Percentiles rank a stretch among this genome's conserved stretches.
Conservation (phyloP, 2,329 filamentous ascomycete species). For the Trichoderma sp. region DNA sequence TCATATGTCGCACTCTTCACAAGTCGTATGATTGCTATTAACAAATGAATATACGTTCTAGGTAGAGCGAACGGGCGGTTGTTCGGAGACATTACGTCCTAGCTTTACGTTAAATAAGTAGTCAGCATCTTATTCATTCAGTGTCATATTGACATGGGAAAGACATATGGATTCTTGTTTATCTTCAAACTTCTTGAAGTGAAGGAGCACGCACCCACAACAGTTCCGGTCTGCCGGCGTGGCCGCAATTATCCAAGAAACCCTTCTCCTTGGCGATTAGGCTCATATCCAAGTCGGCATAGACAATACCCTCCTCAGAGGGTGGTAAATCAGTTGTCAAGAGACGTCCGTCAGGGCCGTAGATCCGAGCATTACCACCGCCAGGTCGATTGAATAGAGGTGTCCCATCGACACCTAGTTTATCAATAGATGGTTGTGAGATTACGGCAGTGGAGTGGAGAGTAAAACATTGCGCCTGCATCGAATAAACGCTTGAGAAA, state of each 20-base stretch:
- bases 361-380: constrained; percentile 4
- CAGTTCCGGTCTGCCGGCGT: background rate
- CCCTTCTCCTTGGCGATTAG: background rate
- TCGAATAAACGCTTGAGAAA: constrained; percentile 9
- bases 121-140: background rate
- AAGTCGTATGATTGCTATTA: no score
- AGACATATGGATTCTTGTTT: no score
- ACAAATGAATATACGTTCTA: background rate
- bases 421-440: background rate
- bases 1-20: no score
- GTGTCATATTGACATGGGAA: background rate
- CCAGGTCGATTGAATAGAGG: constrained; percentile 1
- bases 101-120: background rate
- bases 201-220: background rate
- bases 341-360: constrained; percentile 4
- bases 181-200: background rate
- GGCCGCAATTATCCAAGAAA: background rate
- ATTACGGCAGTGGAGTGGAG: background rate
- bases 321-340: background rate
- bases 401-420: background rate
- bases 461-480: constrained; percentile 10
- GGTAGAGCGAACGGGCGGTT: background rate
- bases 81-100: background rate
- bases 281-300: constrained; percentile 11
- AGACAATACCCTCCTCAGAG: constrained; percentile 1